Conservation (phyloP, 139 green algal genomes). For the Tetradesmus lagerheimii region DNA sequence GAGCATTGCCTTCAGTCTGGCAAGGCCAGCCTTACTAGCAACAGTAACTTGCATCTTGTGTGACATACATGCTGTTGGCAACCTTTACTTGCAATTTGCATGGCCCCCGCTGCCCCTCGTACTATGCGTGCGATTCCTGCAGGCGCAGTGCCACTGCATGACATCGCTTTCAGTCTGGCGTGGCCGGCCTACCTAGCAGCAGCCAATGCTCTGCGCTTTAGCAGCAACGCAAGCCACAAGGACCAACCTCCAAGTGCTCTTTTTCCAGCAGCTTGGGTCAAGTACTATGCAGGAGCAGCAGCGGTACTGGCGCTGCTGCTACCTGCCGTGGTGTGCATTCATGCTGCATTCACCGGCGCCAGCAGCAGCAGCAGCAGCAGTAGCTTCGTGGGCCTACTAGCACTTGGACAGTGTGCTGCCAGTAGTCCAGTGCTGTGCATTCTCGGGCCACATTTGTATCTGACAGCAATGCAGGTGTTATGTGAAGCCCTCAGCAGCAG, state of each 20-base stretch:
- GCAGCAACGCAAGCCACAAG: not conserved
- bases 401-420: no score
- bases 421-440: not conserved
- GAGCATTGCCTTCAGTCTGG: no score
- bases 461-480: not conserved
- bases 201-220: not conserved
- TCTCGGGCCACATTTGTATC: not conserved
- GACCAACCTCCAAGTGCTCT: not conserved
- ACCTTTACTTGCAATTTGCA: no score
- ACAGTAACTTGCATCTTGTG: no score
- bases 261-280: not conserved
- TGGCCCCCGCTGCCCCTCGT: no score
- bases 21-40: no score
- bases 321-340: not conserved
- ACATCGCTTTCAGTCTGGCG: not conserved
- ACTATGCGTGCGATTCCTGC: no score
- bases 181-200: not conserved
- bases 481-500: constrained; percentile 26
- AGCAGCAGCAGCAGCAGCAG: not conserved
- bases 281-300: not conserved
- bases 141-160: not conserved
- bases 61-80: no score
- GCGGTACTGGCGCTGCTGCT: not conserved
- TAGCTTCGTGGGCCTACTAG: no score
- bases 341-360: not conserved